phyloP scores from a whole-genome alignment of 2,329 filamentous ascomycete genomes.

The Penicillium sp. region DNA sequence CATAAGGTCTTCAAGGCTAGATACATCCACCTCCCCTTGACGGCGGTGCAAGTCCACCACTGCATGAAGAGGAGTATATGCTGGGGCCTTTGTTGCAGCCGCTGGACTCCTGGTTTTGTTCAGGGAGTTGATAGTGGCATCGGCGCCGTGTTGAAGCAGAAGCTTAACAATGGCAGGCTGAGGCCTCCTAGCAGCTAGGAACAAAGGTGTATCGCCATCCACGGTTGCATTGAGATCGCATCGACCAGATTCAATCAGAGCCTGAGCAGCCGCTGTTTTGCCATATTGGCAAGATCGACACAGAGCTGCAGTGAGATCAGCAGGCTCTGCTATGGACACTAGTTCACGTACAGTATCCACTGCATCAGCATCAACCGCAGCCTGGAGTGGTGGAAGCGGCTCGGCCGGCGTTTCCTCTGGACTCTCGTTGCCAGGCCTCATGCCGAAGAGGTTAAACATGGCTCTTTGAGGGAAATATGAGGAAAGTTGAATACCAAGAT shows the following conservation, averaged over 20 bases:
- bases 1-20: background rate
- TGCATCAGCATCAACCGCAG: background rate
- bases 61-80: slow-evolving; percentile 2
- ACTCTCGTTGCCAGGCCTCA: background rate
- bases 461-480: background rate
- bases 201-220: slow-evolving; percentile 20
- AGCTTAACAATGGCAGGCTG: background rate
- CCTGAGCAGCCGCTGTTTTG: background rate
- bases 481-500: background rate
- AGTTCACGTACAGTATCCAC: slow-evolving; percentile 14
- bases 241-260: slow-evolving; percentile 3
- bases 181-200: background rate
- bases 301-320: slow-evolving; percentile 17
- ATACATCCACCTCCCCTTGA: background rate
- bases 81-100: background rate
- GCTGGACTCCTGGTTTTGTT: background rate
- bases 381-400: background rate
- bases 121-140: background rate
- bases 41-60: background rate
- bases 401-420: background rate
- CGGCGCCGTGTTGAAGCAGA: background rate
- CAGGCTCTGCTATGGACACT: slow-evolving; percentile 8
- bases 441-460: background rate
- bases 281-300: slow-evolving; percentile 15
- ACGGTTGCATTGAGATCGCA: slow-evolving; percentile 18